Base-by-base conservation (phyloP, 352 stramenopile genomes). In the Globisporangium paddicum region DNA sequence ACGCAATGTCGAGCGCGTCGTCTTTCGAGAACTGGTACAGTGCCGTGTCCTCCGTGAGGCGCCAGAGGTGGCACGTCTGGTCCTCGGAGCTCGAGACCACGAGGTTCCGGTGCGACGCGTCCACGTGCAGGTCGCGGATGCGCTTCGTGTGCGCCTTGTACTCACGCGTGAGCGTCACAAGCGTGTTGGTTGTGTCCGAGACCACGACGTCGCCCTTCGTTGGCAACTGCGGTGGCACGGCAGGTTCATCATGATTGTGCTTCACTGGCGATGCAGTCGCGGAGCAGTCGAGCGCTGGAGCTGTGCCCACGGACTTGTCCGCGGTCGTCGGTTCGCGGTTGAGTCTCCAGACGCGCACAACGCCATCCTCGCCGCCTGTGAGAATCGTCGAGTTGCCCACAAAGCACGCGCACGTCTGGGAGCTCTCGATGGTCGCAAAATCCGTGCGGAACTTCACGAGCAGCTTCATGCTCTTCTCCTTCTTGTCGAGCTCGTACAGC, bases 371-470 rank as follows among this genome's bases (percentile, higher is more conserved):
- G 49, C 85, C 85, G n/a, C 85, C 85, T 6, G 85, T 95, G 13
- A 95, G 55, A 25, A 95, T 74, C 16, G 77, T 93, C 3, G 63
- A 64, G 40, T 91, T 87, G n/a, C 82, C 85, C 14, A 93, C 85
- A 57, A 92, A 95, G 58, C 81, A 82, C 3, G 77, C 82, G 28
- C 76, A 81, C 4, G 77, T 78, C 74, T 95, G 64, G 1, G 25
- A 86, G 49, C 79, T 90, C 55, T 93, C 82, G 10, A 81, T 65
- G 5, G 72, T 64, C 2, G 82, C 71, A 67, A 95, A 95, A 53
- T 95, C 85, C 21, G 85, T 91, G 49, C 79, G 79, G 69, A 95
- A 92, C 52, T 88, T 86, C 58, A 93, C 71, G 41, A 93, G 60
- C 16, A 93, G 63, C 66, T 65, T 74, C 47, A 91, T 79, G 8